Conservation (phyloP, 768 basidiomycete genomes). For the Lactarius vividus region DNA sequence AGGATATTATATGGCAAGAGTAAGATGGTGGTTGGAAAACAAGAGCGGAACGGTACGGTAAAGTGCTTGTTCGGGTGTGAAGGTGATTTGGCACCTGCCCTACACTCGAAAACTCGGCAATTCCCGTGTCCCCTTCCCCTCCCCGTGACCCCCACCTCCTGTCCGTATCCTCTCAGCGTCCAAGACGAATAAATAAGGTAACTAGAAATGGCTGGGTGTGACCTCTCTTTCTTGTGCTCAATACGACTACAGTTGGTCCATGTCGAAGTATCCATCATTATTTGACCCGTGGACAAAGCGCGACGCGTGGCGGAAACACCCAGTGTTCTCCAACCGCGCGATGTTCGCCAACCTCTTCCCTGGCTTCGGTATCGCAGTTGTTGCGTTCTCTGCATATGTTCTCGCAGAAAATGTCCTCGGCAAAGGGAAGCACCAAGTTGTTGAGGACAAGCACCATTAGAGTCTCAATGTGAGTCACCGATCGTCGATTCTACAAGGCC, state of each 20-base stretch:
- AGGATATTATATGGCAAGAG: conserved; percentile 6
- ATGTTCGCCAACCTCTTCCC: conserved; percentile 94
- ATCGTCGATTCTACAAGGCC: background rate
- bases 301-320: conserved; percentile 89
- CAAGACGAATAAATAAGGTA: background rate
- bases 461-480: background rate
- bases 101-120: conserved; percentile 38
- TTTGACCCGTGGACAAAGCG: conserved; percentile 94
- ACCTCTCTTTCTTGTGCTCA: background rate
- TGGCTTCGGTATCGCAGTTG: conserved; percentile 90
- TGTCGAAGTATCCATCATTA: conserved; percentile 55
- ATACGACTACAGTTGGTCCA: conserved; percentile 4
- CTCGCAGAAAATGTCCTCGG: conserved; percentile 65
- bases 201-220: background rate
- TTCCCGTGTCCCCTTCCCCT: conserved; percentile 9
- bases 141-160: conserved; percentile 1
- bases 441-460: conserved; percentile 25
- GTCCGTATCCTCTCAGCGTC: background rate
- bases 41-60: conserved; percentile 26
- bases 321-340: conserved; percentile 80
- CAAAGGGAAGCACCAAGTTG: conserved; percentile 29
- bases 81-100: conserved; percentile 52
- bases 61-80: conserved; percentile 27
- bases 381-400: conserved; percentile 90
- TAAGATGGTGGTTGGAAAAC: conserved; percentile 20